Evolutionary conservation across 2,329 filamentous ascomycete genomes (phyloP).

Genomic region (Trichoderma atroviride): DNA sequence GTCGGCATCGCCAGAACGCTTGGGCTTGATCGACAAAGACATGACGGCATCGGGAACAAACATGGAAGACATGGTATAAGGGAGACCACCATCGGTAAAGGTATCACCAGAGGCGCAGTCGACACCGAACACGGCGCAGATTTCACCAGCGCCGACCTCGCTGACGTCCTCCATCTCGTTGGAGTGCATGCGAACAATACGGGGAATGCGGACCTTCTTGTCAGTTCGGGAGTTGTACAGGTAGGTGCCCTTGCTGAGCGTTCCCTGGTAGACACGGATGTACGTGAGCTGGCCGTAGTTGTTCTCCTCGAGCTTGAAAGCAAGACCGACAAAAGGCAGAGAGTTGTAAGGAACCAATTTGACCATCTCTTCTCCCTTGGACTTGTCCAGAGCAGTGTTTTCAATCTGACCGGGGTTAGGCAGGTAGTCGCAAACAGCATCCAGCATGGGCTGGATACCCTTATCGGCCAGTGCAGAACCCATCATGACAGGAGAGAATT

Average conservation of each 20-base stretch:
- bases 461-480: slow-evolving; percentile 94
- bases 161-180: slow-evolving; percentile 98
- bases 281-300: slow-evolving; percentile 98
- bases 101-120: slow-evolving; percentile 98
- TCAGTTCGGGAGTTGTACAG: slow-evolving; percentile 92
- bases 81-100: slow-evolving; percentile 90
- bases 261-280: slow-evolving; percentile 96
- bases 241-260: slow-evolving; percentile 82
- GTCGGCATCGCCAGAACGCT: slow-evolving; percentile 85
- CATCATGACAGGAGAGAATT: slow-evolving; percentile 96
- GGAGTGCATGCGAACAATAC: slow-evolving; percentile 98
- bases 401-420: slow-evolving; percentile 88
- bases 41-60: slow-evolving; percentile 97
- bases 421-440: slow-evolving; percentile 93
- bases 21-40: slow-evolving; percentile 95
- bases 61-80: slow-evolving; percentile 98
- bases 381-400: slow-evolving; percentile 85
- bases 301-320: slow-evolving; percentile 98
- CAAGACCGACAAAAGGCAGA: slow-evolving; percentile 89
- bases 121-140: slow-evolving; percentile 96
- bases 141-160: slow-evolving; percentile 94
- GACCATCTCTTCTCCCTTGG: slow-evolving; percentile 75
- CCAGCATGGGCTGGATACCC: slow-evolving; percentile 92
- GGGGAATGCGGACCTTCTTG: slow-evolving; percentile 95
- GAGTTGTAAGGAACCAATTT: slow-evolving; percentile 92